These are phyloP conservation scores for Rhodotorula taiwanensis DNA, from an alignment of 768 basidiomycete species.

Conservation along the genomic window DNA sequence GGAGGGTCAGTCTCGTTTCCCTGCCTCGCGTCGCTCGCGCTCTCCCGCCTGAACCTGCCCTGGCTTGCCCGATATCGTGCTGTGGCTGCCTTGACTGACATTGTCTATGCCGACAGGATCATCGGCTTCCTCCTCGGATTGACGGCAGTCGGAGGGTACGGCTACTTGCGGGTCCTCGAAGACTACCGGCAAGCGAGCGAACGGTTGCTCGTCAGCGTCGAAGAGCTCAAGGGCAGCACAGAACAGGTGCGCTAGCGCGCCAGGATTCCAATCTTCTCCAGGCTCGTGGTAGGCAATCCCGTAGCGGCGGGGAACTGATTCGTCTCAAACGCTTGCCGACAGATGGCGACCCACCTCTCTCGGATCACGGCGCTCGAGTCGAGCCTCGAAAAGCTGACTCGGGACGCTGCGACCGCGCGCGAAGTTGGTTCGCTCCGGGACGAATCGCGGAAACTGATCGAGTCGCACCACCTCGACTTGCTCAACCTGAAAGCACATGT, in stretches of 20 bases:
- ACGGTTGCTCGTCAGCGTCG: constrained; percentile 12
- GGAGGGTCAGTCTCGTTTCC: constrained; percentile 12
- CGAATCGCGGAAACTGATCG: constrained; percentile 20
- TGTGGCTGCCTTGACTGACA: too few species aligned
- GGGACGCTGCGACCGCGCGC: neutral
- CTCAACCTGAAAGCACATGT: constrained; percentile 28
- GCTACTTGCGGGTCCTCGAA: constrained; percentile 22
- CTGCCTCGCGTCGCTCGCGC: neutral
- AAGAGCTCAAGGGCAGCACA: constrained; percentile 17
- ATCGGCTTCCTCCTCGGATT: constrained; percentile 30
- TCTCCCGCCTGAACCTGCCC: too few species aligned
- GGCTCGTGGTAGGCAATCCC: too few species aligned
- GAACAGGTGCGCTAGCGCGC: constrained; percentile 3
- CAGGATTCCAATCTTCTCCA: neutral
- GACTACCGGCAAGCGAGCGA: constrained; percentile 15
- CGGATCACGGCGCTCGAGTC: constrained; percentile 15
- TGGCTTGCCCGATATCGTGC: too few species aligned
- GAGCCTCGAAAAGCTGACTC: neutral
- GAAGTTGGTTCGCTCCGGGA: constrained; percentile 5
- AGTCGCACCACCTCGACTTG: constrained; percentile 19
- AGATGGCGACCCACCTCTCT: constrained; percentile 15
- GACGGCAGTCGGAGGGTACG: constrained; percentile 18
- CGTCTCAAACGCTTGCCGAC: neutral
- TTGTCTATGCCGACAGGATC: constrained; percentile 3
- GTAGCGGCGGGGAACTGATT: too few species aligned